Percentiles rank a stretch among this genome's conserved stretches.
Conservation (phyloP, 768 basidiomycete genomes). For the Amanita brunnescens region DNA sequence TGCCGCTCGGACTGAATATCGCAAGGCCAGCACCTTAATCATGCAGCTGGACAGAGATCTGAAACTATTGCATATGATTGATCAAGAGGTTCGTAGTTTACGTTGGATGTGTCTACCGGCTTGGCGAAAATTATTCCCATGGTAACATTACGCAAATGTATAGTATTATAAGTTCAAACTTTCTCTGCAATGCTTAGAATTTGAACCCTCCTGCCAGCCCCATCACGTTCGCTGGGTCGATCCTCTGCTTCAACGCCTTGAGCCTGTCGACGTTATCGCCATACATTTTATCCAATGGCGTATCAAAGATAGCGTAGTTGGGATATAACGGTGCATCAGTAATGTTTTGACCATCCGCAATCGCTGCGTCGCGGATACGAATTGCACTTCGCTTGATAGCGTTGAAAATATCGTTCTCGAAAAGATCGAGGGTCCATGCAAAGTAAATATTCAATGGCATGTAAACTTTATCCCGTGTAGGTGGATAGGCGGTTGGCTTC, state of each 20-base stretch:
- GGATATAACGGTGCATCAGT: conserved; percentile 19
- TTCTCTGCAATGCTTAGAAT: neutral
- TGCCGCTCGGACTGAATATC: too few species aligned
- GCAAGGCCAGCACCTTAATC: too few species aligned
- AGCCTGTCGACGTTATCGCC: conserved; percentile 13
- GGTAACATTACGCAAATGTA: too few species aligned
- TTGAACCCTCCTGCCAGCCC: neutral
- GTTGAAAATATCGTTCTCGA: conserved; percentile 21
- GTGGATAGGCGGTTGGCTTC: conserved; percentile 36
- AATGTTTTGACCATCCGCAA: conserved; percentile 24
- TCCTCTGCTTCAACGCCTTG: neutral
- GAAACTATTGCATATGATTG: too few species aligned
- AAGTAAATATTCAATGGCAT: conserved; percentile 21
- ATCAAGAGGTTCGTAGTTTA: too few species aligned
- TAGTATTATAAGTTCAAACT: too few species aligned
- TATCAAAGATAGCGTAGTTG: conserved; percentile 41
- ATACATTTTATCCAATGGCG: conserved; percentile 34
- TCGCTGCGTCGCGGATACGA: conserved; percentile 25
- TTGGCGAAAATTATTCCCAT: too few species aligned
- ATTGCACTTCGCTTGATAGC: conserved; percentile 26
- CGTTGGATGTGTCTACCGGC: too few species aligned
- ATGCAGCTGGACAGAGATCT: too few species aligned
- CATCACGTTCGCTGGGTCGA: neutral
- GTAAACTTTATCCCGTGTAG: conserved; percentile 16
- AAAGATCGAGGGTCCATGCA: conserved; percentile 13